Evolutionary conservation across 2,329 filamentous ascomycete species (phyloP), one percentile per base, ranked within the genome.

Genomic region (Ceratocystis diversiconidia): DNA sequence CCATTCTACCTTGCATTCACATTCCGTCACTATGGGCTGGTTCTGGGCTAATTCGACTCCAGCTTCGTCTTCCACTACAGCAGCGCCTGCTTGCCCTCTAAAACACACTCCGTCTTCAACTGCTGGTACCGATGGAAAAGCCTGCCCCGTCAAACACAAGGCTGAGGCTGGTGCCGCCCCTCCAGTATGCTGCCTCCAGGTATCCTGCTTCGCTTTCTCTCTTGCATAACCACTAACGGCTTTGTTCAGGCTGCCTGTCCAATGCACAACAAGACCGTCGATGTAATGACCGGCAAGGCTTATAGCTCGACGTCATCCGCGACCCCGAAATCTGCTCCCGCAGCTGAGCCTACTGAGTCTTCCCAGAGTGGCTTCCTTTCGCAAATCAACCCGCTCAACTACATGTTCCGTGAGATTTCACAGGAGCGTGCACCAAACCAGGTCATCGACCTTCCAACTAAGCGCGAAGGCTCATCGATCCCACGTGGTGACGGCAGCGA

Each of bases 361-460:
- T 70, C 57, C 12, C 19, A 36, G 46, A n/a, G 52, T 67, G 81
- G 80, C 1, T 72, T 80, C 22, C 73, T 85, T 8, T 83, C 82
- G 2, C 81, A 80, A 71, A 76, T 85, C 64, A 85, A 85, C 71
- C 82, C 82, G 4, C 81, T 99, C 64, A 99, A 99, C 79, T 96
- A 92, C 80, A 99, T 99, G 92, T 95, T 95, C 74, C 80, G 83
- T 50, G 84, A 87, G 68, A 80, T 97, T 59, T 92, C 92, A 5
- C 92, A 97, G 76, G 82, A 85, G 36, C 88, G 83, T 61, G 85
- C 90, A 1, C 79, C 84, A 0, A 79, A 88, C 69, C 94, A 99
- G 75, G 82, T 83, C 3, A 76, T 88, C 30, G 79, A 81, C 28
- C 83, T 99, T 0, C 89, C 92, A 0, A 88, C 92, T 1, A 82